Conservation (phyloP, 345 rosid species). For the Rhodamnia rubescens region DNA sequence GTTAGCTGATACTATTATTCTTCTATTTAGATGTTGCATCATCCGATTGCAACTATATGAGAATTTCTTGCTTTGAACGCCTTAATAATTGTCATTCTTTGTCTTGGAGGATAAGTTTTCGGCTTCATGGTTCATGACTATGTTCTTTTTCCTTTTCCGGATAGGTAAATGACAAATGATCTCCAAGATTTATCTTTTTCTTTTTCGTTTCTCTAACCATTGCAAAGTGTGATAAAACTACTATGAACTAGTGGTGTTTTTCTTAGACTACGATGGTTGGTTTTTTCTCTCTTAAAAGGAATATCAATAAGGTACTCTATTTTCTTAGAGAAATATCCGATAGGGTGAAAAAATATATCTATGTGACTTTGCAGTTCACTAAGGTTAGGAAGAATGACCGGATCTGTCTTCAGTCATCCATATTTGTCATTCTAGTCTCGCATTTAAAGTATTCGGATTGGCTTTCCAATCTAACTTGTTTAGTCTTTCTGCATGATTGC, state of each 20-base stretch:
- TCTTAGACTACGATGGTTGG: not conserved
- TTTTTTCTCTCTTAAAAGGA: not conserved
- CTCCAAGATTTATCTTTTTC: not conserved
- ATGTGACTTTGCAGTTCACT: not conserved
- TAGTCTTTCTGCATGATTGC: not conserved
- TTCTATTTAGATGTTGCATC: not conserved
- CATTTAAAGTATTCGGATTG: not conserved
- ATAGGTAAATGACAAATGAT: conserved; percentile 46
- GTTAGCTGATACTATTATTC: not conserved
- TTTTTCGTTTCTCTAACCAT: not conserved
- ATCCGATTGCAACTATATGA: not conserved
- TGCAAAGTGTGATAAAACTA: not conserved
- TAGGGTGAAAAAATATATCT: too few species aligned
- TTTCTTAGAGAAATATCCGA: not conserved
- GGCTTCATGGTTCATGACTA: conserved; percentile 83
- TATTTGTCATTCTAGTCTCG: not conserved
- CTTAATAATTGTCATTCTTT: conserved; percentile 1
- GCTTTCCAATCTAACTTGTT: not conserved
- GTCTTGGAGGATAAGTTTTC: conserved; percentile 64
- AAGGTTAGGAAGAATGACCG: not conserved
- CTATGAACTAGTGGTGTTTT: not conserved
- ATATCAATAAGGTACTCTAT: not conserved
- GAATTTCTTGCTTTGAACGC: not conserved
- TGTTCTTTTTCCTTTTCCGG: conserved; percentile 85
- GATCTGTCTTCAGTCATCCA: not conserved